A percentile compares a stretch with the other conserved stretches of the same genome.
Conservation (phyloP, 148 eudicot species). For the Euryodendron excelsum region DNA sequence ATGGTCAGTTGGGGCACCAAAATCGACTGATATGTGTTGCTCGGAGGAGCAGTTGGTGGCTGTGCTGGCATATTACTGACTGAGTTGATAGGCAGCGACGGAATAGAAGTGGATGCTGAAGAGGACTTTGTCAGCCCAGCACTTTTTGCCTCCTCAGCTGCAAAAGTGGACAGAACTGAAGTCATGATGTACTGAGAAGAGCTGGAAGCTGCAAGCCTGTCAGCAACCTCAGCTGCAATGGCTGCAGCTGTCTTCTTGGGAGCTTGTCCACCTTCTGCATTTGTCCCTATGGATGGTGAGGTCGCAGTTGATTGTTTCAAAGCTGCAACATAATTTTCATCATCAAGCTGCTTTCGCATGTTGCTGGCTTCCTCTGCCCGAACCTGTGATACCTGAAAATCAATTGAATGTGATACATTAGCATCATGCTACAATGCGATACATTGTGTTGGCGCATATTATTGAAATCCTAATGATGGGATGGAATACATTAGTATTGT, state of each 20-base stretch:
- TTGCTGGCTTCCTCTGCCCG: slow-evolving; percentile 66
- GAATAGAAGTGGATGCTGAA: slow-evolving; percentile 34
- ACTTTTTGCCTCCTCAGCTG: slow-evolving; percentile 83
- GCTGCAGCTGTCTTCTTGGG: slow-evolving; percentile 73
- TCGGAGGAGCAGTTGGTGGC: slow-evolving; percentile 31
- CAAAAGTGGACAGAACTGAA: slow-evolving; percentile 88
- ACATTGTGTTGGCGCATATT: neutral
- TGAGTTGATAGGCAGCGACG: slow-evolving; percentile 15
- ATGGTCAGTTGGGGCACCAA: slow-evolving; percentile 43
- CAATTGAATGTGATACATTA: neutral
- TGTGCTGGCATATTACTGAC: slow-evolving; percentile 31
- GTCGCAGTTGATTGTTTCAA: slow-evolving; percentile 27
- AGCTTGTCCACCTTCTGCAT: slow-evolving; percentile 32
- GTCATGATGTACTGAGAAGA: slow-evolving; percentile 90
- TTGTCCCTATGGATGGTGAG: slow-evolving; percentile 26
- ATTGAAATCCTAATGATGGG: neutral
- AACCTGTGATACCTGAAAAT: slow-evolving; percentile 77
- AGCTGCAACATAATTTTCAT: slow-evolving; percentile 52
- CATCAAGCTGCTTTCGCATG: slow-evolving; percentile 63
- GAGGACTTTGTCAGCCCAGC: slow-evolving; percentile 51
- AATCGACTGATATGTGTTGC: slow-evolving; percentile 50
- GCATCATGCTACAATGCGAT: neutral
- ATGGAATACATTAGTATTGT: neutral
- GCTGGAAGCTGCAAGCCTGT: slow-evolving; percentile 86
- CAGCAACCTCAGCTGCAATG: slow-evolving; percentile 94